Conservation (phyloP, 2,329 filamentous ascomycete species). For the Exophiala sp. region DNA sequence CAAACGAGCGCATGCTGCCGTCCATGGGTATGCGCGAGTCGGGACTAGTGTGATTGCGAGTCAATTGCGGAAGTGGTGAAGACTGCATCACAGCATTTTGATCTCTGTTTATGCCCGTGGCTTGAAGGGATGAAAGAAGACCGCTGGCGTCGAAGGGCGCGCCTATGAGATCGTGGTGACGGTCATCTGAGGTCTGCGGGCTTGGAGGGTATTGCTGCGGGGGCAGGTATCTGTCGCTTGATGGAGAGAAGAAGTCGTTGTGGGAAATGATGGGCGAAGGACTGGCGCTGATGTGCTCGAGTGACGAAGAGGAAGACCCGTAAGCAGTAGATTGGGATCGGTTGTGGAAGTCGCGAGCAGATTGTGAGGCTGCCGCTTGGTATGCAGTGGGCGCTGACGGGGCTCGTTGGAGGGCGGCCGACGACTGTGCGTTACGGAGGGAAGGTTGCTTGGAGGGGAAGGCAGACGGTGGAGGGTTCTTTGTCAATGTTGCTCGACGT, state of each 20-base stretch:
- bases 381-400: slow-evolving; percentile 46
- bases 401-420: slow-evolving; percentile 44
- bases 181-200: slow-evolving; percentile 28
- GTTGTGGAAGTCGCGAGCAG: slow-evolving; percentile 33
- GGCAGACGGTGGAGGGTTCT: slow-evolving; percentile 42
- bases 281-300: slow-evolving; percentile 42
- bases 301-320: slow-evolving; percentile 47
- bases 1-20: slow-evolving; percentile 59
- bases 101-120: slow-evolving; percentile 11
- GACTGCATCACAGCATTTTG: slow-evolving; percentile 31
- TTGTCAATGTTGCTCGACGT: slow-evolving; percentile 30
- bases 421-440: slow-evolving; percentile 43
- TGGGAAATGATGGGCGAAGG: slow-evolving; percentile 38
- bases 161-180: slow-evolving; percentile 41
- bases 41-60: slow-evolving; percentile 51
- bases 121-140: slow-evolving; percentile 34
- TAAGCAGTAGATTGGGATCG: slow-evolving; percentile 46
- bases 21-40: slow-evolving; percentile 57
- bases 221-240: slow-evolving; percentile 36
- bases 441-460: slow-evolving; percentile 35
- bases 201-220: slow-evolving; percentile 35
- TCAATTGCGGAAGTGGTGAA: slow-evolving; percentile 44
- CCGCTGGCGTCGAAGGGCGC: slow-evolving; percentile 43
- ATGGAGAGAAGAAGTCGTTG: slow-evolving; percentile 32
- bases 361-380: slow-evolving; percentile 34